These are phyloP conservation scores for Conringia planisiliqua DNA, from an alignment of 345 rosid genomes.

Conservation along the genomic window DNA sequence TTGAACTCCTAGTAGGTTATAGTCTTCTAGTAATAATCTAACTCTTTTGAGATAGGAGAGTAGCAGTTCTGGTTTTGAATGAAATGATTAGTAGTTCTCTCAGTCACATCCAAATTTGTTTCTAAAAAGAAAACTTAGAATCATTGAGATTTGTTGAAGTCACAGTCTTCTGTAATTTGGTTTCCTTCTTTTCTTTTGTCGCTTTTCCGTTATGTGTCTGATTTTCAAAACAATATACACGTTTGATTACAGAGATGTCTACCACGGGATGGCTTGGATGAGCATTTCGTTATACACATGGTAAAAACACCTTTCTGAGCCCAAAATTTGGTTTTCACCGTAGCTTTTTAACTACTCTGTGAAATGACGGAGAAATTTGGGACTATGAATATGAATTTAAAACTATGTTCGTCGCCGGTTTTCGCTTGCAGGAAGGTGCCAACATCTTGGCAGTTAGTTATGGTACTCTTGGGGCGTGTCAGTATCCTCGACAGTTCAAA, in stretches of 20 bases:
- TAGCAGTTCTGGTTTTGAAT: background rate
- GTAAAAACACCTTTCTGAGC: conserved; percentile 34
- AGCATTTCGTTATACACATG: conserved; percentile 81
- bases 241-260: conserved; percentile 72
- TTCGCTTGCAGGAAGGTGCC: conserved; percentile 6
- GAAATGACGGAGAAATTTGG: background rate
- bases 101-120: background rate
- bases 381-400: background rate
- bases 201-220: background rate
- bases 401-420: background rate
- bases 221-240: background rate
- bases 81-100: background rate
- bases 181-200: background rate
- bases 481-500: conserved; percentile 12
- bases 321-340: background rate
- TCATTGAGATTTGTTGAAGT: background rate
- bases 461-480: conserved; percentile 14
- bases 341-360: background rate
- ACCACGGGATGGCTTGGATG: conserved; percentile 76
- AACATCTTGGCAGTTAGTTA: conserved; percentile 15
- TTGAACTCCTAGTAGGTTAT: background rate
- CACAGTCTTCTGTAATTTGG: background rate
- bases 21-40: background rate
- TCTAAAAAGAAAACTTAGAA: background rate
- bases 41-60: background rate